Percentiles rank a stretch among this genome's conserved stretches.
Evolutionary conservation across 2,329 filamentous ascomycete species (phyloP).

Genomic region (Penicillium sp.): DNA sequence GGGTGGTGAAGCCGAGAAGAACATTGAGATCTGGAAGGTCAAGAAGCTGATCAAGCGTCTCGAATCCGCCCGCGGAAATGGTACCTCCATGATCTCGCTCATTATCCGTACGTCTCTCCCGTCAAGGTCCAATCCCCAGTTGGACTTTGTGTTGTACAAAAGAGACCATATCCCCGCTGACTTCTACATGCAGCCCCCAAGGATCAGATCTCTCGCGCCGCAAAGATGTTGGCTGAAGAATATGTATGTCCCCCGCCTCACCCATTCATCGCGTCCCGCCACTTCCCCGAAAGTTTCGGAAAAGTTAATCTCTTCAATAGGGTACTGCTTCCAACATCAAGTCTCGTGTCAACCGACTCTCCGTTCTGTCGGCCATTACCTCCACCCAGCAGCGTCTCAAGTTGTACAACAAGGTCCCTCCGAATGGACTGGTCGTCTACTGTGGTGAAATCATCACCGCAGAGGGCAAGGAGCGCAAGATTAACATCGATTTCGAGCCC

Average conservation of each 20-base stretch:
- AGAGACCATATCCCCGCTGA: slow-evolving; percentile 20
- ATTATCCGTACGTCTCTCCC: slow-evolving; percentile 79
- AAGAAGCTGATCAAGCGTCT: slow-evolving; percentile 99
- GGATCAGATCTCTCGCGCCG: slow-evolving; percentile 92
- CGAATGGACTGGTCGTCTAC: slow-evolving; percentile 97
- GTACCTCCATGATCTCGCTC: slow-evolving; percentile 99
- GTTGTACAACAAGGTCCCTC: slow-evolving; percentile 97
- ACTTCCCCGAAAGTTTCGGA: not conserved
- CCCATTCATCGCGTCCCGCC: not conserved
- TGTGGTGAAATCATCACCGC: slow-evolving; percentile 99
- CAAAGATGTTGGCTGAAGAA: slow-evolving; percentile 99
- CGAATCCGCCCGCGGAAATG: slow-evolving; percentile 95
- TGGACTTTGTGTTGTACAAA: not conserved
- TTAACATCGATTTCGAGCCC: slow-evolving; percentile 99
- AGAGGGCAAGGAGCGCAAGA: slow-evolving; percentile 98
- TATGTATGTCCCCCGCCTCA: slow-evolving; percentile 63
- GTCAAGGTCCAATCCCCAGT: slow-evolving; percentile 1
- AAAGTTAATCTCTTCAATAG: slow-evolving; percentile 47
- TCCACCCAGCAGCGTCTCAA: slow-evolving; percentile 99
- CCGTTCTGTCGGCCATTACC: slow-evolving; percentile 95
- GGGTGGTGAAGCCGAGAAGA: slow-evolving; percentile 92
- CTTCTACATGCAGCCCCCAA: slow-evolving; percentile 71
- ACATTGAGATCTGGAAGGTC: slow-evolving; percentile 86
- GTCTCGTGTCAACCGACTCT: slow-evolving; percentile 97
- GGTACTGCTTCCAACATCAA: slow-evolving; percentile 99